Evolutionary conservation across 352 stramenopile genomes (phyloP).

Genomic region (Pythium periplocum): DNA sequence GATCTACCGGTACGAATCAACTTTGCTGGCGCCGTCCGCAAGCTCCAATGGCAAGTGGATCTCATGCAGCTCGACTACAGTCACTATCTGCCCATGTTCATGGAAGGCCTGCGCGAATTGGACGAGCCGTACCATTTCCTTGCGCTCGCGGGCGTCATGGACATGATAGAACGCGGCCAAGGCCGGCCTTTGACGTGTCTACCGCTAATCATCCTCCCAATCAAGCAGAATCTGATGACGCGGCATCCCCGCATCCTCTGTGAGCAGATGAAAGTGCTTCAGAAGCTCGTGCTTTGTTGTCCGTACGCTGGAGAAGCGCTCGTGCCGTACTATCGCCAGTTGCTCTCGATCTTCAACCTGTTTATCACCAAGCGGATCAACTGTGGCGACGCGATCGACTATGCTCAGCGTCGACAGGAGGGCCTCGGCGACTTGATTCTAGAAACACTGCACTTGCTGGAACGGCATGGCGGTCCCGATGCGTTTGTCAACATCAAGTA

Average conservation of each 20-base stretch:
- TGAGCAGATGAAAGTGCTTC: constrained; percentile 72
- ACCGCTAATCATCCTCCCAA: constrained; percentile 47
- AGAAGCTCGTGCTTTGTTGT: constrained; percentile 63
- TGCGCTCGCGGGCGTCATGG: constrained; percentile 64
- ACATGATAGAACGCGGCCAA: constrained; percentile 78
- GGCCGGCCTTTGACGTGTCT: constrained; percentile 57
- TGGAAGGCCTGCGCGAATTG: constrained; percentile 87
- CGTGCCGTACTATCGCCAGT: constrained; percentile 90
- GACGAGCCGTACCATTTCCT: constrained; percentile 85
- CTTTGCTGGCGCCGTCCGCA: constrained; percentile 68
- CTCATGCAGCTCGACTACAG: constrained; percentile 72
- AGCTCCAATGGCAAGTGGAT: constrained; percentile 67
- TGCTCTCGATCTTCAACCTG: constrained; percentile 90
- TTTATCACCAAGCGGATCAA: constrained; percentile 91
- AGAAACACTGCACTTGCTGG: constrained; percentile 87
- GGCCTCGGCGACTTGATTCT: constrained; percentile 88
- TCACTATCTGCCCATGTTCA: constrained; percentile 90
- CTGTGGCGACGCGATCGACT: constrained; percentile 92
- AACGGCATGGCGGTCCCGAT: constrained; percentile 76
- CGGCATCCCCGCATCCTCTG: constrained; percentile 67
- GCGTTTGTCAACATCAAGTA: constrained; percentile 94
- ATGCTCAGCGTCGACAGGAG: constrained; percentile 83
- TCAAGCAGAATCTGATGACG: constrained; percentile 87
- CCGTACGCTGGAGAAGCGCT: constrained; percentile 83
- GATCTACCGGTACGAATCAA: constrained; percentile 71